A percentile compares a stretch with the other conserved stretches of the same genome.
These are phyloP conservation scores for Gaeumannomyces sp. DNA, from an alignment of 2,329 filamentous ascomycete genomes.

Conservation along the genomic window DNA sequence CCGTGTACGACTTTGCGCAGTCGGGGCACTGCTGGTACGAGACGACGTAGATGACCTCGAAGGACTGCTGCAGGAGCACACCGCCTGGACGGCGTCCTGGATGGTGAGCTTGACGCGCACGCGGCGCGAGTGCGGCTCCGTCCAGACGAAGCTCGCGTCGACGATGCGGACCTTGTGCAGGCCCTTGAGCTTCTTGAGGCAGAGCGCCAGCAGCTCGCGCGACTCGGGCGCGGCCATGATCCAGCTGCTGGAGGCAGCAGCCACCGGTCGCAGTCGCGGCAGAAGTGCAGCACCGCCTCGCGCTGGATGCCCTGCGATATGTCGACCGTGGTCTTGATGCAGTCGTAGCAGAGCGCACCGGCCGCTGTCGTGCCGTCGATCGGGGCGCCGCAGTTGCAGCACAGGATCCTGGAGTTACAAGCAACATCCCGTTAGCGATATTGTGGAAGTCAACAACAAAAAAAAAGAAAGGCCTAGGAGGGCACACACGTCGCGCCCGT, in stretches of 20 bases:
- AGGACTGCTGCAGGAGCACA: conserved; percentile 77
- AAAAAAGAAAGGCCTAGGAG: not conserved
- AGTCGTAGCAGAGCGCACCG: conserved; percentile 91
- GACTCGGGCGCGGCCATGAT: conserved; percentile 79
- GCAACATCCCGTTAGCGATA: not conserved
- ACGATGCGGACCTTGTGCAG: conserved; percentile 88
- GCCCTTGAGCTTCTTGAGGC: conserved; percentile 79
- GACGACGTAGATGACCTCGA: conserved; percentile 90
- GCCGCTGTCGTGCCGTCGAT: conserved; percentile 86
- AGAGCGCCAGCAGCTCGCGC: conserved; percentile 85
- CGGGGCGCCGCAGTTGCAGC: conserved; percentile 93
- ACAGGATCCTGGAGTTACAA: conserved; percentile 66
- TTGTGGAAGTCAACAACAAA: conserved; percentile 7
- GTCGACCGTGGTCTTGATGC: conserved; percentile 89
- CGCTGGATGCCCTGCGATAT: conserved; percentile 87
- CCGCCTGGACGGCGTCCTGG: conserved; percentile 61
- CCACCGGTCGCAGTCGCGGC: conserved; percentile 92
- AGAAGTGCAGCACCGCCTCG: conserved; percentile 85
- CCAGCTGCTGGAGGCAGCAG: conserved; percentile 79
- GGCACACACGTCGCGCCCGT: conserved; percentile 25
- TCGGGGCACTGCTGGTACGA: conserved; percentile 92
- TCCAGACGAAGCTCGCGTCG: conserved; percentile 96
- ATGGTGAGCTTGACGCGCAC: conserved; percentile 95
- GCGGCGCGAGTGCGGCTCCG: conserved; percentile 88
- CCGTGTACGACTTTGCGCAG: conserved; percentile 91